These are phyloP conservation scores for Kwoniella europaea DNA, from an alignment of 768 basidiomycete species.

Conservation along the genomic window DNA sequence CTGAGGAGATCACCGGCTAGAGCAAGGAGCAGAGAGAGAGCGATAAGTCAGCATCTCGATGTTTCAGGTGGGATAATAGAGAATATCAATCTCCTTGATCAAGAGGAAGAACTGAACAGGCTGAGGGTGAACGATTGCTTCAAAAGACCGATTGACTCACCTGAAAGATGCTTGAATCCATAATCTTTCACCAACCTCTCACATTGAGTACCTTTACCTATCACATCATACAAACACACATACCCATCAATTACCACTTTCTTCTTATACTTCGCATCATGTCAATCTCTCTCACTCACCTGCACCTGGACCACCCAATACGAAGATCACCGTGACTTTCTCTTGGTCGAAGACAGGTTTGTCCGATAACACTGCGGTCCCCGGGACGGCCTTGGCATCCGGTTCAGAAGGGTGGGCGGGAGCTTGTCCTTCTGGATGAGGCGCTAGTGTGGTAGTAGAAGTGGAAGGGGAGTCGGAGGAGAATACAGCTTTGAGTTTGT, in stretches of 20 bases:
- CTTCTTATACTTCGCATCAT: no score
- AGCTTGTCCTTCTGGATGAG: constrained; percentile 13
- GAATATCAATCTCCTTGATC: no score
- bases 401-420: constrained; percentile 13
- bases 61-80: no score
- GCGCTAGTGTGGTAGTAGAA: background rate
- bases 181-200: constrained; percentile 79
- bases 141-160: constrained; percentile 60
- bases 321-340: constrained; percentile 87
- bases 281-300: constrained; percentile 62
- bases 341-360: constrained; percentile 67
- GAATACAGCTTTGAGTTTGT: constrained; percentile 49
- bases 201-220: constrained; percentile 97
- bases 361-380: constrained; percentile 25
- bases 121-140: no score
- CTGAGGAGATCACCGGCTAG: constrained; percentile 96
- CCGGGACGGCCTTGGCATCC: constrained; percentile 12
- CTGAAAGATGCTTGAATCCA: constrained; percentile 89
- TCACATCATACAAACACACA: constrained; percentile 63
- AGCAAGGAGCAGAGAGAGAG: no score
- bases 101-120: no score
- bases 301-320: constrained; percentile 95
- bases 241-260: background rate
- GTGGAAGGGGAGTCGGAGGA: constrained; percentile 1
- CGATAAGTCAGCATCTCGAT: no score